Percentiles rank a stretch among this genome's conserved stretches.
phyloP scores from a whole-genome alignment of 345 rosid genomes.

The Erucastrum elatum region DNA sequence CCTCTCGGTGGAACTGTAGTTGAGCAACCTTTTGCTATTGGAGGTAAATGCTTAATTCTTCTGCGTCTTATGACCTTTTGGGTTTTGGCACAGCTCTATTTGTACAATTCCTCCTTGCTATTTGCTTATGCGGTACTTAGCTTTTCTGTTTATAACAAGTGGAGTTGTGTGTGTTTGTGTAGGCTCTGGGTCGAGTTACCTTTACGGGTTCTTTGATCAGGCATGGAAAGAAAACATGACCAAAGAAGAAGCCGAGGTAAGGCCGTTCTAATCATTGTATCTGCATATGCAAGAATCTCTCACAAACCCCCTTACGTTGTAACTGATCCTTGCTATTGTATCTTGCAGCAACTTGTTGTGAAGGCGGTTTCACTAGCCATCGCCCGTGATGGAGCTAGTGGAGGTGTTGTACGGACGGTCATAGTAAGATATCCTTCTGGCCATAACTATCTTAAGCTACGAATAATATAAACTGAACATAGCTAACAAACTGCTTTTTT shows the following conservation, averaged over 20 bases:
- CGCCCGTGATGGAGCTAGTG: conserved; percentile 98
- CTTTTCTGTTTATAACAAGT: neutral
- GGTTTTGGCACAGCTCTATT: neutral
- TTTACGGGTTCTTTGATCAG: conserved; percentile 96
- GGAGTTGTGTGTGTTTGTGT: conserved; percentile 11
- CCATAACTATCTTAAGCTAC: neutral
- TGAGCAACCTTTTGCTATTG: conserved; percentile 95
- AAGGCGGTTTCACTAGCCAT: conserved; percentile 94
- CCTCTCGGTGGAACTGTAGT: conserved; percentile 94
- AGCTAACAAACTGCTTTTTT: neutral
- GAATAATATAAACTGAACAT: neutral
- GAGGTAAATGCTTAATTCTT: conserved; percentile 53
- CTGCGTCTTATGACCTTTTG: neutral
- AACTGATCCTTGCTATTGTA: conserved; percentile 11
- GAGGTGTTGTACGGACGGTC: conserved; percentile 96
- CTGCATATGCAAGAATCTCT: neutral
- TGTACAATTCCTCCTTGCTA: neutral
- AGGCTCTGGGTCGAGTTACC: conserved; percentile 98
- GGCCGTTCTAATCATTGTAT: conserved; percentile 1
- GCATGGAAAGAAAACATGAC: conserved; percentile 97
- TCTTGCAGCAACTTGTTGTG: conserved; percentile 82
- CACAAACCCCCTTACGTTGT: neutral
- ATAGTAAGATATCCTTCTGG: conserved; percentile 51
- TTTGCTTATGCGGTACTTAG: neutral
- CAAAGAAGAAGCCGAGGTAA: conserved; percentile 97